These are phyloP conservation scores for Rubus parviflorus DNA, from an alignment of 306 rosid species.

Conservation along the genomic window DNA sequence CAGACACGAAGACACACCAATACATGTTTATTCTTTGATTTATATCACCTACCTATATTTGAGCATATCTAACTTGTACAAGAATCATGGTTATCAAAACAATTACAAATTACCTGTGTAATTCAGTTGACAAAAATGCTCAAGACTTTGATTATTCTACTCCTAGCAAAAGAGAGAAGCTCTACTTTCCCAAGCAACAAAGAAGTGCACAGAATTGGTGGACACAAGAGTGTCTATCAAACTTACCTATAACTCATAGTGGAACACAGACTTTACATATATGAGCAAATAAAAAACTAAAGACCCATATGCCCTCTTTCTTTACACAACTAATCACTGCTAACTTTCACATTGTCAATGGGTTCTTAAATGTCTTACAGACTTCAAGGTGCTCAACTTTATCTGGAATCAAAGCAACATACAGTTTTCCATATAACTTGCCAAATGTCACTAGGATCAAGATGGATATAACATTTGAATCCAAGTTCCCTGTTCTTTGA, in stretches of 20 bases:
- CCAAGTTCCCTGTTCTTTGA: neutral
- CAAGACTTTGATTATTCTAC: neutral
- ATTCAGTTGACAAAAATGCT: neutral
- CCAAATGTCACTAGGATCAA: neutral
- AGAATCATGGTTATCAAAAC: neutral
- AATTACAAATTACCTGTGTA: neutral
- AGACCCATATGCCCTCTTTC: neutral
- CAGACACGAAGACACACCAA: neutral
- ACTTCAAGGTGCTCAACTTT: neutral
- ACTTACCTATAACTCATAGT: no score
- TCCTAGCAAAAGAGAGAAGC: neutral
- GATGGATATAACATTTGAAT: neutral
- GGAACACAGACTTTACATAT: neutral
- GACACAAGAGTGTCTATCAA: neutral
- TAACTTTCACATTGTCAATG: neutral
- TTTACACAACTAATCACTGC: neutral
- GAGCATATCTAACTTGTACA: neutral
- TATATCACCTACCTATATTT: neutral
- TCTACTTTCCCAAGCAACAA: neutral
- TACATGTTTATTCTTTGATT: neutral
- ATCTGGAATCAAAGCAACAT: neutral
- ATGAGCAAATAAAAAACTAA: neutral
- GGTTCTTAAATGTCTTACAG: neutral
- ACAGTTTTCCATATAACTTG: neutral
- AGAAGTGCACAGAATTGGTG: neutral